A percentile compares a stretch with the other conserved stretches of the same genome.
Conservation (phyloP, 2,329 filamentous ascomycete genomes). For the Trichoderma harzianum region DNA sequence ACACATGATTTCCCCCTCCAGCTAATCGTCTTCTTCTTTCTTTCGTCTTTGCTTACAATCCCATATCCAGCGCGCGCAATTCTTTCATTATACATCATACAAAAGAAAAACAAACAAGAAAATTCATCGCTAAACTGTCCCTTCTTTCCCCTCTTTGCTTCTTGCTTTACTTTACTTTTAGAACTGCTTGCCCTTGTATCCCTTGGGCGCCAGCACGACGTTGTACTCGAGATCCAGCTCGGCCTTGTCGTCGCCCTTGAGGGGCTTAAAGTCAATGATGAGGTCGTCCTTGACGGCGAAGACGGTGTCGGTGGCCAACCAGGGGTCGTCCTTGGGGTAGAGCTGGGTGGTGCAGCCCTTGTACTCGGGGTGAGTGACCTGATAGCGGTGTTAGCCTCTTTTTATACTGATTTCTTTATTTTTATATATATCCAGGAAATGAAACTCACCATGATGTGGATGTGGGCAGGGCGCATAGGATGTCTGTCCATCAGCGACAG, state of each 20-base stretch:
- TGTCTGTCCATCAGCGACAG: conserved; percentile 47
- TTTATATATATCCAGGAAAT: background rate
- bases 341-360: conserved; percentile 73
- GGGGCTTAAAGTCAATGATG: conserved; percentile 48
- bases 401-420: background rate
- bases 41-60: background rate
- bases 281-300: conserved; percentile 54
- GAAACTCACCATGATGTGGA: conserved; percentile 47
- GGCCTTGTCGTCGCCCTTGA: conserved; percentile 38
- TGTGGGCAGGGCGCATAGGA: conserved; percentile 48
- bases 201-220: conserved; percentile 42
- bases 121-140: background rate
- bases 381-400: conserved; percentile 9
- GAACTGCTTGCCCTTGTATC: conserved; percentile 40
- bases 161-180: background rate
- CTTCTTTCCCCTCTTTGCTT: background rate
- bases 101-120: background rate
- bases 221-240: conserved; percentile 41
- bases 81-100: background rate
- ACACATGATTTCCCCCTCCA: background rate
- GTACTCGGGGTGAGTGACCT: conserved; percentile 60
- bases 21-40: background rate
- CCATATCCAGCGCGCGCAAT: background rate
- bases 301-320: conserved; percentile 50
- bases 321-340: conserved; percentile 66